Conservation (phyloP, 2,329 filamentous ascomycete genomes). For the Juglanconis oblonga region DNA sequence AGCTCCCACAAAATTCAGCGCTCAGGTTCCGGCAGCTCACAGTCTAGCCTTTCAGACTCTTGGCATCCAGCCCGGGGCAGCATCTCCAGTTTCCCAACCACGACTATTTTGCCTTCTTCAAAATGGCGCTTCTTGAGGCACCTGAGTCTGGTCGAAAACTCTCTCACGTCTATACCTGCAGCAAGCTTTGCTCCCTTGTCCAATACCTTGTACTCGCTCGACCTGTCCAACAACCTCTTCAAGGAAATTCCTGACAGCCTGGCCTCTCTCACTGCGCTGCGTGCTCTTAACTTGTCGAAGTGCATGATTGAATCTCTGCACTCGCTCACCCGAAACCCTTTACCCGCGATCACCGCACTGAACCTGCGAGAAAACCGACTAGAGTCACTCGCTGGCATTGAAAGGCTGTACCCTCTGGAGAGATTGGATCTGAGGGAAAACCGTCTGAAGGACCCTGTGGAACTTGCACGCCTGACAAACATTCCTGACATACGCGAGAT, state of each 20-base stretch:
- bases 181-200: conserved; percentile 77
- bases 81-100: conserved; percentile 71
- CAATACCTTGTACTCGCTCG: conserved; percentile 85
- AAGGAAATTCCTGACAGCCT: conserved; percentile 91
- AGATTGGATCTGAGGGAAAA: conserved; percentile 91
- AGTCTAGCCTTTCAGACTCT: conserved; percentile 70
- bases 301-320: conserved; percentile 97
- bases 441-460: conserved; percentile 81
- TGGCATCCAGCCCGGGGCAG: conserved; percentile 68
- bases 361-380: conserved; percentile 89
- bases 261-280: conserved; percentile 79
- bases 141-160: conserved; percentile 88
- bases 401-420: conserved; percentile 84
- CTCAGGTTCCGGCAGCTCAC: conserved; percentile 89
- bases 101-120: conserved; percentile 71
- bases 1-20: conserved; percentile 74
- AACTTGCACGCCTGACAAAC: conserved; percentile 82
- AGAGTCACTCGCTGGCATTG: conserved; percentile 81
- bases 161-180: conserved; percentile 74
- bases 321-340: conserved; percentile 77
- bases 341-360: conserved; percentile 89
- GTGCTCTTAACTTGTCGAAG: conserved; percentile 88
- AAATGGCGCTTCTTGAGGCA: conserved; percentile 97
- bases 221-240: conserved; percentile 90
- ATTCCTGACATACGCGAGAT: conserved; percentile 91